Evolutionary conservation across 2,329 filamentous ascomycete genomes (phyloP).

Genomic region (Fusarium pininemorale): DNA sequence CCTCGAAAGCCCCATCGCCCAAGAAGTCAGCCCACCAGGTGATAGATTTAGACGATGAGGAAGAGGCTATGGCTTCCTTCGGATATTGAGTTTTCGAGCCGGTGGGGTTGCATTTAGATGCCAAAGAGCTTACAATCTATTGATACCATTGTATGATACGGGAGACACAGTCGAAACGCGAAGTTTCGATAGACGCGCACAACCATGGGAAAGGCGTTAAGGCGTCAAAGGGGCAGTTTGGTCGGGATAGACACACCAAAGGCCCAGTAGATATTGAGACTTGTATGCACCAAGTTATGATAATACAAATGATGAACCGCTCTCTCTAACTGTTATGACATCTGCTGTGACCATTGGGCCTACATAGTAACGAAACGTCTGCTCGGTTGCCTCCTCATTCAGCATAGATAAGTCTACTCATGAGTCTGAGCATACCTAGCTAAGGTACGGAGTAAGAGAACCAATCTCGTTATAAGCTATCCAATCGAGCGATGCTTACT

Average conservation of each 20-base stretch:
- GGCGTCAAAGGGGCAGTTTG: conserved; percentile 12
- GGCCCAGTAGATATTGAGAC: conserved; percentile 28
- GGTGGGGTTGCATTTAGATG: neutral
- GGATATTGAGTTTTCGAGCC: conserved; percentile 44
- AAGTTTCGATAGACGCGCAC: conserved; percentile 6
- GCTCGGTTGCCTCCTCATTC: neutral
- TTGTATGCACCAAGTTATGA: conserved; percentile 23
- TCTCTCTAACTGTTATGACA: neutral
- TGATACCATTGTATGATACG: conserved; percentile 21
- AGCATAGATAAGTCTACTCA: neutral
- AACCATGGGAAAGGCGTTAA: conserved; percentile 20
- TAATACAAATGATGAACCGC: conserved; percentile 25
- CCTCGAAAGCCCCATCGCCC: conserved; percentile 11
- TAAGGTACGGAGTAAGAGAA: neutral
- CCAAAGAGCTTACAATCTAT: conserved; percentile 3
- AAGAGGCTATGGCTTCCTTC: conserved; percentile 59
- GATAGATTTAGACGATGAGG: conserved; percentile 58
- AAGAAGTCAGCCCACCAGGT: conserved; percentile 31
- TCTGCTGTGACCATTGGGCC: neutral
- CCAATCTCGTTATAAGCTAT: neutral
- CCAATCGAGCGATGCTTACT: neutral
- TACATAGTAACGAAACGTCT: neutral
- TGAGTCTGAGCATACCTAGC: neutral
- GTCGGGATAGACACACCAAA: conserved; percentile 8
- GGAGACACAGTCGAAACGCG: neutral